phyloP scores from a whole-genome alignment of 345 rosid genomes.

The Euphorbia peplus region DNA sequence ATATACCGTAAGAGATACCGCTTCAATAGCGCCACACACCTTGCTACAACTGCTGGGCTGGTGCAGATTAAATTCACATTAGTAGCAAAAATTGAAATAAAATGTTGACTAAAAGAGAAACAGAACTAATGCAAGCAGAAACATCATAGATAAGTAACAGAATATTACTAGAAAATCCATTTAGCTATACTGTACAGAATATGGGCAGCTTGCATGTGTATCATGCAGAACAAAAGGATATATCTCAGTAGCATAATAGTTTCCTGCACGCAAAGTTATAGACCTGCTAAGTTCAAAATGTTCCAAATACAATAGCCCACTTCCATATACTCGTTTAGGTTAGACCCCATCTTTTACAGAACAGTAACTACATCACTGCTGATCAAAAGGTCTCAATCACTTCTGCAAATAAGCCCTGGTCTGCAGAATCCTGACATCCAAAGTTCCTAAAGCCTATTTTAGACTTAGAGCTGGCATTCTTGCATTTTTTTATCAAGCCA shows the following conservation, averaged over 20 bases:
- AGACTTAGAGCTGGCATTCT: background rate
- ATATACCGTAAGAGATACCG: constrained; percentile 77
- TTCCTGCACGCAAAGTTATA: background rate
- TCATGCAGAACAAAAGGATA: background rate
- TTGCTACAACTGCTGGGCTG: constrained; percentile 97
- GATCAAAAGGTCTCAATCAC: background rate
- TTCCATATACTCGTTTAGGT: background rate
- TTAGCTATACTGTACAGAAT: background rate
- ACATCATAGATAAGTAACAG: background rate
- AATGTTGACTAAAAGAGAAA: background rate
- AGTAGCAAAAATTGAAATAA: constrained; percentile 22
- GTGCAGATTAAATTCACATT: constrained; percentile 28
- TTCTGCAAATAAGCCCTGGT: background rate
- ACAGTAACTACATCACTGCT: background rate
- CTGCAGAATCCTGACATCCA: background rate
- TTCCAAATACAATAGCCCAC: background rate
- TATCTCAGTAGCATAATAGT: background rate
- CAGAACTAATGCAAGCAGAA: background rate
- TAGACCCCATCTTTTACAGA: background rate
- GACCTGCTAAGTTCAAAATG: background rate
- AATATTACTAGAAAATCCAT: background rate
- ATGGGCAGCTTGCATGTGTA: background rate
- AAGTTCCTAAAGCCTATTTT: background rate
- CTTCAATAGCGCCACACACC: constrained; percentile 91
- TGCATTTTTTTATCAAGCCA: background rate